Conservation (phyloP, 2,329 filamentous ascomycete genomes). For the Alternaria rosae region DNA sequence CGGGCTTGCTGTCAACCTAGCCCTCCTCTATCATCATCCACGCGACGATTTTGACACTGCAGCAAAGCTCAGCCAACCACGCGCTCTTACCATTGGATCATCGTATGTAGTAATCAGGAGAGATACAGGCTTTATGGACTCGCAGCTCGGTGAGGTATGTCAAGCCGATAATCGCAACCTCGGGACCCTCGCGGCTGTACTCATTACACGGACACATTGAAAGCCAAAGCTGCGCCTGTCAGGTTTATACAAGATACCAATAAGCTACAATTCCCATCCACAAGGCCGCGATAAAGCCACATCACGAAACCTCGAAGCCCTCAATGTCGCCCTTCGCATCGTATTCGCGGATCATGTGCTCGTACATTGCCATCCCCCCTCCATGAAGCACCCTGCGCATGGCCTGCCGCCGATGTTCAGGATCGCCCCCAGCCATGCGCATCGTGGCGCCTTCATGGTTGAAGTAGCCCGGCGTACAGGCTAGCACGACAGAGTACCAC, state of each 20-base stretch:
- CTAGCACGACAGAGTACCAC: slow-evolving; percentile 11
- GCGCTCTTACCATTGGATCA: neutral
- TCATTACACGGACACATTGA: neutral
- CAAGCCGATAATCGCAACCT: neutral
- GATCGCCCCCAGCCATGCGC: neutral
- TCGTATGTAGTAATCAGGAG: neutral
- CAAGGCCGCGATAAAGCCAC: neutral
- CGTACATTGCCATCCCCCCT: slow-evolving; percentile 12
- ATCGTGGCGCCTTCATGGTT: slow-evolving; percentile 12
- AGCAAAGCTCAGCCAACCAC: neutral
- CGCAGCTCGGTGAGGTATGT: neutral
- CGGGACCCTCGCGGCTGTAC: neutral
- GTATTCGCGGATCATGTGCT: slow-evolving; percentile 10
- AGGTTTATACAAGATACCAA: neutral
- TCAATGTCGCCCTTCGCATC: slow-evolving; percentile 13
- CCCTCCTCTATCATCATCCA: neutral
- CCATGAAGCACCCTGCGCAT: slow-evolving; percentile 12
- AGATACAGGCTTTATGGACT: neutral
- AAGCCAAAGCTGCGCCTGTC: neutral
- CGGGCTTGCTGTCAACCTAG: neutral
- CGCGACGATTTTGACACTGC: neutral
- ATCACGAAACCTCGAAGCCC: slow-evolving; percentile 11
- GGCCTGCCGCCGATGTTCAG: neutral
- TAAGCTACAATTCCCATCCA: neutral
- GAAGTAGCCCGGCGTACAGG: slow-evolving; percentile 22